Conservation (phyloP, 2,329 filamentous ascomycete species). For the Zasmidium angulare region DNA sequence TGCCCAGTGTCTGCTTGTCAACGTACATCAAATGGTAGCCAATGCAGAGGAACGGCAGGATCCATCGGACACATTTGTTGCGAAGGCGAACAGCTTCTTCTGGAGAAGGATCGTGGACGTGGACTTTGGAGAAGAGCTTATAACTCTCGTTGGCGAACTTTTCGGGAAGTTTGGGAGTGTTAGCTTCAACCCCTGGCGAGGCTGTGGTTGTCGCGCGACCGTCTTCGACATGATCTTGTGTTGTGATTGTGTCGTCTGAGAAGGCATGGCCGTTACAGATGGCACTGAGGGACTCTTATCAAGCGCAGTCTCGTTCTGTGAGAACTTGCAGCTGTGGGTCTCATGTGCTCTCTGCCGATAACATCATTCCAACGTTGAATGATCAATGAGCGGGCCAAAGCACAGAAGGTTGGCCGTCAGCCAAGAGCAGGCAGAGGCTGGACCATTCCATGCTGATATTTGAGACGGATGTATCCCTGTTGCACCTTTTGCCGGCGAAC, state of each 20-base stretch:
- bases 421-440: no score
- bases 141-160: constrained; percentile 19
- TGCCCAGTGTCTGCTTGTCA: constrained; percentile 22
- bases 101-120: constrained; percentile 16
- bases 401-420: background rate
- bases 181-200: background rate
- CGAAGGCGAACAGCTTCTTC: constrained; percentile 15
- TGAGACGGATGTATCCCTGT: no score
- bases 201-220: background rate
- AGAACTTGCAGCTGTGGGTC: no score
- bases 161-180: constrained; percentile 14
- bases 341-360: background rate
- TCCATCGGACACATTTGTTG: constrained; percentile 20
- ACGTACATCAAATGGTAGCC: constrained; percentile 24
- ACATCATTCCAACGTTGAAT: background rate
- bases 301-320: no score
- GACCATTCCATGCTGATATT: no score
- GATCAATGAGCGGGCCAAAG: background rate
- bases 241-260: no score
- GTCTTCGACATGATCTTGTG: background rate
- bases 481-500: no score
- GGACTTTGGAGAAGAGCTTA: constrained; percentile 20
- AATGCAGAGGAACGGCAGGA: constrained; percentile 19
- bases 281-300: no score
- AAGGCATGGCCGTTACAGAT: no score